Evolutionary conservation across 495 filamentous ascomycete species (phyloP), one percentile per base, ranked within the genome.

Genomic region (Oidiodendron maius): DNA sequence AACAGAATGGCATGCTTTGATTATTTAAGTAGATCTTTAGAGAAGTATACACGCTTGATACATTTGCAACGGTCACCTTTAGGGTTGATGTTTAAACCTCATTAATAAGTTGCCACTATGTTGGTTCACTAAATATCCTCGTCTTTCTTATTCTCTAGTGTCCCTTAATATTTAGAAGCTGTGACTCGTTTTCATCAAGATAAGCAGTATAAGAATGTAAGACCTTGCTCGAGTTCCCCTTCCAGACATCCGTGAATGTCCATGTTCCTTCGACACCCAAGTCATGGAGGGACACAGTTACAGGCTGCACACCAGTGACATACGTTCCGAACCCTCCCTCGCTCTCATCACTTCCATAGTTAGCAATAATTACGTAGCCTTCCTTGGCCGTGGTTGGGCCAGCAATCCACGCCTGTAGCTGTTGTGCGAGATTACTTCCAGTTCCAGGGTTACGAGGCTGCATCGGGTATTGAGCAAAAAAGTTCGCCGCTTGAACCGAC

Each of bases 361-460:
- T 64, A 3, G 50, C 47, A 4, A 64, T 43, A 3, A 64, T 36
- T 1, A 64, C 61, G 26, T 9, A 8, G 9, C 9, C 28, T 34
- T 34, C 9, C 9, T n/a, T n/a, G 9, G 28, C 28, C 28, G 28
- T 26, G 21, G 23, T 42, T 17, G 61, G 61, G 1, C 61, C 61
- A 11, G 44, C 61, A 26, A 64, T 56, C 61, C 61, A 64, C 9
- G 59, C 61, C 35, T 62, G 60, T 6, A 64, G 50, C 38, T 64
- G 61, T 40, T 58, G 36, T 11, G 61, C 52, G 17, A 43, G 40
- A 21, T 53, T 52, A n/a, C 48, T 43, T 18, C 60, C 60, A 9
- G 28, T 34, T 8, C 28, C n/a, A 1, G 60, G 61, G 25, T 59
- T 64, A 5, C 59, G 53, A 15, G 61, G 61, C 34, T 62, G 59